Evolutionary conservation across 140 eudicot genomes (phyloP).

Genomic region (Bidens hawaiensis): DNA sequence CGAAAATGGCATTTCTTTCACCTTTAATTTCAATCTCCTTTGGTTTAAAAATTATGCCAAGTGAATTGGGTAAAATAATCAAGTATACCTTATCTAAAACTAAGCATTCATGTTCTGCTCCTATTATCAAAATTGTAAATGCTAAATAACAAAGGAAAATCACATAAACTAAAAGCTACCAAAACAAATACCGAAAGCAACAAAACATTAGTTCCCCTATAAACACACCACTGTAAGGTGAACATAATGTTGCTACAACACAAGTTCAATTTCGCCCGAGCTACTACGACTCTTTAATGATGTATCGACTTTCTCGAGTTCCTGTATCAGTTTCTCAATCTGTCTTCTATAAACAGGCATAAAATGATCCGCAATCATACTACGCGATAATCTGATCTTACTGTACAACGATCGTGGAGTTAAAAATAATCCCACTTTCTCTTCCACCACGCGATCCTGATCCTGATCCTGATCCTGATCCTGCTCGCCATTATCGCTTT

Average conservation of each 20-base stretch:
- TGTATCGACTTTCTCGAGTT: constrained; percentile 24
- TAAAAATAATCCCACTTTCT: constrained; percentile 62
- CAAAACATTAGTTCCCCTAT: constrained; percentile 13
- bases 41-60: no score
- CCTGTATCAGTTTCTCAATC: constrained; percentile 52
- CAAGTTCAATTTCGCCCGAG: constrained; percentile 12
- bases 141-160: neutral
- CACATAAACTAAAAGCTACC: neutral
- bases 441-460: constrained; percentile 24
- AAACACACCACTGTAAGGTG: constrained; percentile 2
- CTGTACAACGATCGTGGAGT: constrained; percentile 72
- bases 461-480: no score
- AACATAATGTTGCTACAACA: constrained; percentile 13
- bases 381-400: constrained; percentile 71
- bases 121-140: neutral
- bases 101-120: no score
- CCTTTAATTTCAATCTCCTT: no score
- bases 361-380: constrained; percentile 85
- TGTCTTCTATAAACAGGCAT: constrained; percentile 95
- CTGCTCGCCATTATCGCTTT: constrained; percentile 21
- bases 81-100: no score
- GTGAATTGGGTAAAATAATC: no score
- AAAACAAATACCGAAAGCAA: neutral
- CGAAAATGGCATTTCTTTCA: no score
- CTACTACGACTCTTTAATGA: constrained; percentile 15